A percentile compares a stretch with the other conserved stretches of the same genome.
These are phyloP conservation scores for Naganishia randhawae DNA, from an alignment of 768 basidiomycete species.

Conservation along the genomic window DNA sequence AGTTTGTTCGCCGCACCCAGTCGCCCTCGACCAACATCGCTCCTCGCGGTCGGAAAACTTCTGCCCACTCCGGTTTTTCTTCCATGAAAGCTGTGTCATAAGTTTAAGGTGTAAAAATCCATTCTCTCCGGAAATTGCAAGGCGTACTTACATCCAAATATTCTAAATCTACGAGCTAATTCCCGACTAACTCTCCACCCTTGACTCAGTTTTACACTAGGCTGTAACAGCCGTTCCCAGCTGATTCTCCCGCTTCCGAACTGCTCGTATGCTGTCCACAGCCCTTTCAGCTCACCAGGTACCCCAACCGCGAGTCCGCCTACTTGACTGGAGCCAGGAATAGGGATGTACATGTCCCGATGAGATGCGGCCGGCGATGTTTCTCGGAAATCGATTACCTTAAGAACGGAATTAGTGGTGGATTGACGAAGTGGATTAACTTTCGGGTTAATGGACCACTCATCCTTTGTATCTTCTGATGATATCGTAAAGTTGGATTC, in stretches of 20 bases:
- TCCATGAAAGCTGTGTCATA: constrained; percentile 44
- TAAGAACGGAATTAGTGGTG: constrained; percentile 52
- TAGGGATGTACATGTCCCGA: constrained; percentile 66
- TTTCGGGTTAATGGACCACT: constrained; percentile 54
- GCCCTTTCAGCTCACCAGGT: constrained; percentile 82
- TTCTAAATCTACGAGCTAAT: constrained; percentile 59
- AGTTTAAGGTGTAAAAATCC: constrained; percentile 36
- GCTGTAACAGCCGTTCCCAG: constrained; percentile 74
- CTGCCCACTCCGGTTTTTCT: constrained; percentile 63
- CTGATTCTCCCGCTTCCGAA: constrained; percentile 67
- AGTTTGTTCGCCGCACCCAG: constrained; percentile 65
- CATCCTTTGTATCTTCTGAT: constrained; percentile 80
- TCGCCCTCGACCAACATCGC: constrained; percentile 70
- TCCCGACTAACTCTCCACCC: constrained; percentile 78
- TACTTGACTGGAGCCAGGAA: constrained; percentile 57
- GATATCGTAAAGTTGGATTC: constrained; percentile 39
- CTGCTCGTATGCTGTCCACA: constrained; percentile 60
- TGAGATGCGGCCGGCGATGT: constrained; percentile 71
- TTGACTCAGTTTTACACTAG: constrained; percentile 67
- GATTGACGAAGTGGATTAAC: constrained; percentile 26
- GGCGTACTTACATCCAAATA: constrained; percentile 49
- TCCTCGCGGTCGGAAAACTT: constrained; percentile 78
- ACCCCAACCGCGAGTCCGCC: constrained; percentile 87
- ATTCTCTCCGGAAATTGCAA: constrained; percentile 52
- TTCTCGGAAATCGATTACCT: constrained; percentile 79